Evolutionary conservation across 805 yeast genomes (phyloP).

Genomic region (Myxozyma kluyveri): DNA sequence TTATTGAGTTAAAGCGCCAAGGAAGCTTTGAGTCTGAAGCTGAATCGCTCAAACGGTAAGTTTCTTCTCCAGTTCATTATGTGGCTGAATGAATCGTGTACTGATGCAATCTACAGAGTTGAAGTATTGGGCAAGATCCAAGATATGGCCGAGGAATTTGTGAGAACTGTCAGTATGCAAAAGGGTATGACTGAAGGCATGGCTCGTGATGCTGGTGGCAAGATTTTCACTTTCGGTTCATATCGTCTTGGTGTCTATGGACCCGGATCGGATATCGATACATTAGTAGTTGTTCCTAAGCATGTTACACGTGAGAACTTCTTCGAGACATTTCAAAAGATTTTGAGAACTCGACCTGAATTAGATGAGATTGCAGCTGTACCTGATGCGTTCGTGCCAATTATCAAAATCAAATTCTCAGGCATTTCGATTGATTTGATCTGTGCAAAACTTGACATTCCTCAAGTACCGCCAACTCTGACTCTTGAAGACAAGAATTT

Average conservation of each 20-base stretch:
- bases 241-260: slow-evolving; percentile 95
- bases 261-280: slow-evolving; percentile 97
- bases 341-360: slow-evolving; percentile 72
- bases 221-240: slow-evolving; percentile 93
- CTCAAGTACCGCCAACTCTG: slow-evolving; percentile 74
- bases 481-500: slow-evolving; percentile 81
- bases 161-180: slow-evolving; percentile 69
- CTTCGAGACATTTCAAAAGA: slow-evolving; percentile 70
- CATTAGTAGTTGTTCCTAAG: slow-evolving; percentile 93
- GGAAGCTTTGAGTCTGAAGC: slow-evolving; percentile 87
- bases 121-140: slow-evolving; percentile 72
- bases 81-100: neutral
- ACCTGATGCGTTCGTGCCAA: slow-evolving; percentile 97
- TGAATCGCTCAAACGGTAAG: slow-evolving; percentile 61
- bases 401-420: slow-evolving; percentile 79
- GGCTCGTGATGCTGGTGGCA: slow-evolving; percentile 97
- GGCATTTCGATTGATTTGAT: slow-evolving; percentile 93
- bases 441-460: slow-evolving; percentile 76
- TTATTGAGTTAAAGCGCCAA: slow-evolving; percentile 72
- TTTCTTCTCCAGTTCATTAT: neutral
- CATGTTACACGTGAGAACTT: slow-evolving; percentile 90
- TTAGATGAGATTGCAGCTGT: slow-evolving; percentile 88
- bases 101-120: slow-evolving; percentile 47
- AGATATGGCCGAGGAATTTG: slow-evolving; percentile 73
- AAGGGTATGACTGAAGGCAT: slow-evolving; percentile 96